Evolutionary conservation across 2,329 filamentous ascomycete species (phyloP), one percentile per base, ranked within the genome.

Genomic region (Xylaria sp.): DNA sequence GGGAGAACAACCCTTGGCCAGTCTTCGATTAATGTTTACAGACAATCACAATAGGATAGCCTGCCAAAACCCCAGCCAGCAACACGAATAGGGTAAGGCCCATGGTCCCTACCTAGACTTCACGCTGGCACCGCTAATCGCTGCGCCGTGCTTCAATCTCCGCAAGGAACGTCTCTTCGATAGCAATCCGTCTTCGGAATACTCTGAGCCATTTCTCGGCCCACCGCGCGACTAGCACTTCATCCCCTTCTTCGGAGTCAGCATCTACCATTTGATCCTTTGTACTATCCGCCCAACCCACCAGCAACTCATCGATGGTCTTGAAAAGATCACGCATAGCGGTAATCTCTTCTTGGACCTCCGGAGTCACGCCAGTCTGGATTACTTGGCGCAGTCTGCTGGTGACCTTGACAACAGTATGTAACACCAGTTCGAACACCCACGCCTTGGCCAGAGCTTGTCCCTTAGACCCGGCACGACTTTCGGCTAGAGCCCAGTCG

Each of bases 401-500:
- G 1, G 91, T 92, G 53, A 97, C 93, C 76, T 99, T 97, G 70
- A 86, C 83, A 55, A 97, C 87, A 0, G 94, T 97, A 67, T 89
- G 89, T 63, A 87, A 86, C 13, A 97, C 87, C 77, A 97, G 88
- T 77, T 99, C 94, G 72, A 91, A 97, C 8, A 95, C 81, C 76
- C 93, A 87, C 5, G 87, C 79, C 66, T 89, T 83, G 9, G 88
- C 84, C 10, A 99, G 83, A 2, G 83, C 82, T 49, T 83, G 81
- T 53, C 89, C 89, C 2, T 85, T 83, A 18, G 83, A 66, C 42
- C 75, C 74, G 8, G 74, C 73, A 47, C 77, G 77, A 49, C 91
- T 75, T 16, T 74, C 72, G 52, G 85, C 80, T 10, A 99, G 80
- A 0, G 91, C 91, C 94, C 94, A 99, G 70, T 96, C 87, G 52